Evolutionary conservation across 148 eudicot genomes (phyloP).

Genomic region (Pouteria glomerata): DNA sequence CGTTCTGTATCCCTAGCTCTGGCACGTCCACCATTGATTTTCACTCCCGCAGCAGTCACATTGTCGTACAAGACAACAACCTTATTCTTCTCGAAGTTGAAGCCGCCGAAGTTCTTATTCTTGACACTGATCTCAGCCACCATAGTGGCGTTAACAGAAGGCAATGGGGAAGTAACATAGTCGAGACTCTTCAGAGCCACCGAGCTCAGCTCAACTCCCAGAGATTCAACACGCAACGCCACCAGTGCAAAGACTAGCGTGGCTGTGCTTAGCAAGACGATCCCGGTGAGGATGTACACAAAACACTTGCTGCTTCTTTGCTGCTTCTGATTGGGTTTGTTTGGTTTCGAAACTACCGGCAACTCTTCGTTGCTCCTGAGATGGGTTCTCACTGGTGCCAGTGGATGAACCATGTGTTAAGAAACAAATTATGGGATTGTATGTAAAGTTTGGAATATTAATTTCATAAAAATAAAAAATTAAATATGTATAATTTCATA

Average conservation of each 20-base stretch:
- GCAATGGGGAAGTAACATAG: neutral
- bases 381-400: conserved; percentile 9
- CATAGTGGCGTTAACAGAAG: conserved; percentile 30
- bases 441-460: too few relatives aligned
- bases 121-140: conserved; percentile 11
- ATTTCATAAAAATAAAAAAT: too few relatives aligned
- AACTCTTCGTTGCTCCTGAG: conserved; percentile 16
- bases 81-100: neutral
- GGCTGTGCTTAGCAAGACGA: conserved; percentile 20
- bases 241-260: conserved; percentile 24
- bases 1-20: neutral
- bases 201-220: conserved; percentile 13
- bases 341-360: neutral
- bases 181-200: conserved; percentile 17
- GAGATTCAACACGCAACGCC: conserved; percentile 21
- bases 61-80: neutral
- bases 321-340: neutral
- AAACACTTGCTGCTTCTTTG: conserved; percentile 29
- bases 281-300: conserved; percentile 19
- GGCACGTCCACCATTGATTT: neutral
- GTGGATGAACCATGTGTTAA: conserved; percentile 12
- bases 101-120: conserved; percentile 29
- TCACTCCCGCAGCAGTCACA: neutral
- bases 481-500: too few relatives aligned
- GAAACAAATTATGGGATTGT: too few relatives aligned